Conservation (phyloP, 108 stramenopile species). For the Nannochloropsis salina region DNA sequence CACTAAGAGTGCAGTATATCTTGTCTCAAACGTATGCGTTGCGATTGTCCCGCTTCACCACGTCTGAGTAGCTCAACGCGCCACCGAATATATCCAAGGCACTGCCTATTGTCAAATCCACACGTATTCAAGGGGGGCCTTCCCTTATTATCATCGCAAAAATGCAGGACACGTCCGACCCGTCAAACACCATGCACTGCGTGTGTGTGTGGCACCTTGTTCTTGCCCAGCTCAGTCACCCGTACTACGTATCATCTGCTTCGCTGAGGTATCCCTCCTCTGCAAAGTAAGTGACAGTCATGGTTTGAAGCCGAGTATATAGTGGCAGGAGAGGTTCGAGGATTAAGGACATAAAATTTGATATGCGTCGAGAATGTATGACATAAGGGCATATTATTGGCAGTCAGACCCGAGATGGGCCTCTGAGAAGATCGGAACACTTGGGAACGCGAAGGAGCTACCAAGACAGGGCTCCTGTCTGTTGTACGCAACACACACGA, state of each 20-base stretch:
- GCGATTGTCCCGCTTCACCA: constrained; percentile 79
- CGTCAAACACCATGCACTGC: neutral
- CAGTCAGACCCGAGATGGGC: too few relatives aligned
- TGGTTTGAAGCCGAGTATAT: too few relatives aligned
- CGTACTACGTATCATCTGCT: constrained; percentile 60
- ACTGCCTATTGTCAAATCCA: constrained; percentile 92
- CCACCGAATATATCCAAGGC: constrained; percentile 96
- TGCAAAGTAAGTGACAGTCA: too few relatives aligned
- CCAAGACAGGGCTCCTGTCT: too few relatives aligned
- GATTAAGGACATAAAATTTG: too few relatives aligned
- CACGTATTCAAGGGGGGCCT: constrained; percentile 42
- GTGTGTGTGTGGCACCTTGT: constrained; percentile 38
- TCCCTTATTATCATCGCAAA: neutral
- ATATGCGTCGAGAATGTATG: too few relatives aligned
- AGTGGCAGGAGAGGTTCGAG: too few relatives aligned
- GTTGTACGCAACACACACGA: too few relatives aligned
- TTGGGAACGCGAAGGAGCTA: too few relatives aligned
- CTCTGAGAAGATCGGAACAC: too few relatives aligned
- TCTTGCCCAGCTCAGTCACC: constrained; percentile 69
- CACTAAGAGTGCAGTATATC: neutral
- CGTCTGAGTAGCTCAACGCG: constrained; percentile 74
- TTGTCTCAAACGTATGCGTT: neutral
- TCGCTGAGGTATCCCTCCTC: too few relatives aligned
- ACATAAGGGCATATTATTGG: too few relatives aligned
- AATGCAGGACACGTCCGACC: neutral